Base-by-base conservation (phyloP, 176 grass and related monocot species). In the Pontederia paniculata region DNA sequence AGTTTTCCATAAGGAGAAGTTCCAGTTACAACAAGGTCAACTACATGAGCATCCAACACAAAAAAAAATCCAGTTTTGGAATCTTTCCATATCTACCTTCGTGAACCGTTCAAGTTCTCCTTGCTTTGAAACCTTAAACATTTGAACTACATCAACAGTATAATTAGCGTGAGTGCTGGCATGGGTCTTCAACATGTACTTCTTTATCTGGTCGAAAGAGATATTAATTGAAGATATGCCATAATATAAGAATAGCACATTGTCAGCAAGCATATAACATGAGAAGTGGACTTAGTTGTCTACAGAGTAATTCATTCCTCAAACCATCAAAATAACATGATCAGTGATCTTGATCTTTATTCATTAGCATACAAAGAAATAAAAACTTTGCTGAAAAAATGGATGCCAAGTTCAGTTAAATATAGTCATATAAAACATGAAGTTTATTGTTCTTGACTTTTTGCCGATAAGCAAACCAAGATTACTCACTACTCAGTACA, bases 91-190 rank as follows among this genome's bases (percentile, higher is more conserved):
- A 45, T 69, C 66, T 46, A 96, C 91, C 80, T 89, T 81, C 70
- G 69, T 79, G 76, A 83, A 96, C 17, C 68, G 60, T 49, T 87
- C 79, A 45, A 64, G 63, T 86, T 89, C 90, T 60, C 77, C 82
- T 57, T 89, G 63, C 61, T 74, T 86, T 42, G 60, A 96, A 68
- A 86, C 77, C 75, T 78, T 89, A 80, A 89, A 96, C 63, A 96
- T 80, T 63, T 89, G 85, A n/a, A 78, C 41, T 65, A 96, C 74
- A 70, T 89, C 86, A 64, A 96, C 74, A 15, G 79, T 69, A 61
- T 87, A 96, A 71, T 45, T 63, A n/a, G 77, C 74, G 61, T 96
- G 86, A 50, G 91, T 96, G 78, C 87, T 83, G 51, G 59, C 91
- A 71, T 89, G 91, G 21, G 86, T 90, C 63, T 89, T 90, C 23